Percentiles rank a stretch among this genome's conserved stretches.
These are phyloP conservation scores for Pisolithus marmoratus DNA, from an alignment of 768 basidiomycete species.

Conservation along the genomic window DNA sequence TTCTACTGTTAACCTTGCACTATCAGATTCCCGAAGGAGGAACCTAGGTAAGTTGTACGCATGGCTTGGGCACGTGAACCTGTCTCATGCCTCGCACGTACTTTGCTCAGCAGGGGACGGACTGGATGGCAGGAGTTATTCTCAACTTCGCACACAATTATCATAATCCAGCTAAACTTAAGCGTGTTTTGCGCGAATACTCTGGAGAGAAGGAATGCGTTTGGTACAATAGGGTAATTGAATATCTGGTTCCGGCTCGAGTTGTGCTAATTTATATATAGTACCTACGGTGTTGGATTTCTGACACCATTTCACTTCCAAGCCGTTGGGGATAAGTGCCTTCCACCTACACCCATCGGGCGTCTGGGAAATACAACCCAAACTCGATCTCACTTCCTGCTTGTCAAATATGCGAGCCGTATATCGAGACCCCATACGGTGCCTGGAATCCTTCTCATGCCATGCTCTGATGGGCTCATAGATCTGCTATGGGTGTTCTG, in stretches of 20 bases:
- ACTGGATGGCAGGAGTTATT: not conserved
- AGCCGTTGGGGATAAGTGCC: slow-evolving; percentile 34
- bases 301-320: slow-evolving; percentile 13
- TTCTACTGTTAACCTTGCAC: slow-evolving; percentile 27
- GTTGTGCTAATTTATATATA: slow-evolving; percentile 17
- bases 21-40: slow-evolving; percentile 22
- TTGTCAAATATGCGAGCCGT: slow-evolving; percentile 26
- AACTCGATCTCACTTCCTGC: slow-evolving; percentile 19
- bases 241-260: slow-evolving; percentile 34
- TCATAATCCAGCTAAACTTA: slow-evolving; percentile 20
- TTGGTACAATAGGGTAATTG: slow-evolving; percentile 29
- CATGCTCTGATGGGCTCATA: slow-evolving; percentile 43
- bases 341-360: slow-evolving; percentile 25
- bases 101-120: slow-evolving; percentile 14
- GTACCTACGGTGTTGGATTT: not conserved
- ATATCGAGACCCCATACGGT: slow-evolving; percentile 41
- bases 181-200: slow-evolving; percentile 26
- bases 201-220: slow-evolving; percentile 26
- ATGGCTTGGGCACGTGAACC: not conserved
- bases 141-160: slow-evolving; percentile 29
- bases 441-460: slow-evolving; percentile 32
- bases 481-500: slow-evolving; percentile 34
- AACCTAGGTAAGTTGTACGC: slow-evolving; percentile 21
- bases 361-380: slow-evolving; percentile 19
- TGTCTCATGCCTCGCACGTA: not conserved